phyloP scores from a whole-genome alignment of 164 flowering plant species.

The Vitis labrusca region DNA sequence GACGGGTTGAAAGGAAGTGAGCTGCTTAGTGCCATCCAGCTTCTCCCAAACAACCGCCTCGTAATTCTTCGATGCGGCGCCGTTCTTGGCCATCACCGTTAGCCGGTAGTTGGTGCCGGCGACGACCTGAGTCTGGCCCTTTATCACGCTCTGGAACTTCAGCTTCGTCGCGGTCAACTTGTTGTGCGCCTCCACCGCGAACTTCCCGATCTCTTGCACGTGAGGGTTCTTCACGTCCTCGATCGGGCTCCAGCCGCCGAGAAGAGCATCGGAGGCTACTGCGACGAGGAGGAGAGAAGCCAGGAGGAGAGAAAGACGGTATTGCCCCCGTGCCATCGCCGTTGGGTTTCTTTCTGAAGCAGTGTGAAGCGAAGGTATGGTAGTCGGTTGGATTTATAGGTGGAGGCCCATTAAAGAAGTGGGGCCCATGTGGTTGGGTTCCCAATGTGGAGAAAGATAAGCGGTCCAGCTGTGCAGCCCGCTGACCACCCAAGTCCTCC shows the following conservation, averaged over 20 bases:
- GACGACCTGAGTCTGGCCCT: slow-evolving; percentile 45
- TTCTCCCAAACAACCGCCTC: slow-evolving; percentile 27
- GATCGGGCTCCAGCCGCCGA: slow-evolving; percentile 35
- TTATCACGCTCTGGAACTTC: slow-evolving; percentile 23
- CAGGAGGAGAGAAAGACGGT: slow-evolving; percentile 3
- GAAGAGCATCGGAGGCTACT: neutral
- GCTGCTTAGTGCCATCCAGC: too few species aligned
- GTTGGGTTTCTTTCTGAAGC: neutral
- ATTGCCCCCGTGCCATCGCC: neutral
- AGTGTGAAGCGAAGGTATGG: neutral
- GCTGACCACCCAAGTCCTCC: too few species aligned
- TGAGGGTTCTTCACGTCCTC: slow-evolving; percentile 26
- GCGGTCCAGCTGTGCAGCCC: too few species aligned
- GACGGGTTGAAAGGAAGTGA: too few species aligned
- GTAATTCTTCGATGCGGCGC: slow-evolving; percentile 9
- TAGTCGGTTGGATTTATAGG: neutral
- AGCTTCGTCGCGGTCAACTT: slow-evolving; percentile 19
- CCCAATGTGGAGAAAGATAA: too few species aligned
- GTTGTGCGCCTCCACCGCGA: slow-evolving; percentile 42
- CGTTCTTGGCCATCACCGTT: slow-evolving; percentile 22
- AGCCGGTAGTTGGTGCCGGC: slow-evolving; percentile 44
- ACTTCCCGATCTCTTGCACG: slow-evolving; percentile 36
- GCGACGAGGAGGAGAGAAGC: neutral
- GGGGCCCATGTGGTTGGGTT: too few species aligned
- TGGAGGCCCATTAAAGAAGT: neutral